Percentiles rank a stretch among this genome's conserved stretches.
phyloP scores from a whole-genome alignment of 2,329 filamentous ascomycete species.

The Clarireedia monteithiana region DNA sequence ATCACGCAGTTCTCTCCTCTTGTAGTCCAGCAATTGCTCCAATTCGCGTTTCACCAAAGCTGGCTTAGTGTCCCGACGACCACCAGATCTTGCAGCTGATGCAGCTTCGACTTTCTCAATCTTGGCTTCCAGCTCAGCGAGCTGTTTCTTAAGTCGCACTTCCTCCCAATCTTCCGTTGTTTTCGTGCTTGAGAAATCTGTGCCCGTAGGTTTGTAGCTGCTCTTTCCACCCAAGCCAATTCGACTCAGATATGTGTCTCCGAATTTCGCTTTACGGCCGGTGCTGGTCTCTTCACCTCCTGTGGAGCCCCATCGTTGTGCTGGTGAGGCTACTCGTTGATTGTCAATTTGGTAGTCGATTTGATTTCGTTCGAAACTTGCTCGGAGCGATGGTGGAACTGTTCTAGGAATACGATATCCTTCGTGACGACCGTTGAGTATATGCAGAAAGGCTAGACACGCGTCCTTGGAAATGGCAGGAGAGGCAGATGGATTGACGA shows the following conservation, averaged over 20 bases:
- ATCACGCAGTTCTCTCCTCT: slow-evolving; percentile 70
- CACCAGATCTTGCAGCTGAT: slow-evolving; percentile 54
- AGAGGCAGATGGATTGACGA: slow-evolving; percentile 84
- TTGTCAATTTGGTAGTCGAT: slow-evolving; percentile 94
- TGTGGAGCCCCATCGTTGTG: slow-evolving; percentile 71
- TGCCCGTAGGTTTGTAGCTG: slow-evolving; percentile 74
- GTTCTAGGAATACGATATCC: slow-evolving; percentile 88
- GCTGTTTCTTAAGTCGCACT: slow-evolving; percentile 86
- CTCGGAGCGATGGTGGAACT: slow-evolving; percentile 82
- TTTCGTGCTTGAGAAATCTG: slow-evolving; percentile 79
- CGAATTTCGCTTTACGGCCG: slow-evolving; percentile 93
- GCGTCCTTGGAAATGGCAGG: slow-evolving; percentile 90
- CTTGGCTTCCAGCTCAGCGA: slow-evolving; percentile 82
- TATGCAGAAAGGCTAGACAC: slow-evolving; percentile 88
- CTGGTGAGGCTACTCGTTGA: slow-evolving; percentile 51
- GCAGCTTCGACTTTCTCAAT: slow-evolving; percentile 73
- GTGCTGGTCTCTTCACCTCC: slow-evolving; percentile 74
- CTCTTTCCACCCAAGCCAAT: slow-evolving; percentile 70
- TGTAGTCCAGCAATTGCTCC: slow-evolving; percentile 91
- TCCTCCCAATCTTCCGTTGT: slow-evolving; percentile 95
- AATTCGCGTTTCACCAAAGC: slow-evolving; percentile 90
- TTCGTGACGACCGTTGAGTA: slow-evolving; percentile 92
- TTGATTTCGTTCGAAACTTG: slow-evolving; percentile 89
- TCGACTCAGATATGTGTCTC: slow-evolving; percentile 89
- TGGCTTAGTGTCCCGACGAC: slow-evolving; percentile 70